A percentile compares a stretch with the other conserved stretches of the same genome.
Conservation (phyloP, 176 grass and related monocot genomes). For the Coix lacrymajobi region DNA sequence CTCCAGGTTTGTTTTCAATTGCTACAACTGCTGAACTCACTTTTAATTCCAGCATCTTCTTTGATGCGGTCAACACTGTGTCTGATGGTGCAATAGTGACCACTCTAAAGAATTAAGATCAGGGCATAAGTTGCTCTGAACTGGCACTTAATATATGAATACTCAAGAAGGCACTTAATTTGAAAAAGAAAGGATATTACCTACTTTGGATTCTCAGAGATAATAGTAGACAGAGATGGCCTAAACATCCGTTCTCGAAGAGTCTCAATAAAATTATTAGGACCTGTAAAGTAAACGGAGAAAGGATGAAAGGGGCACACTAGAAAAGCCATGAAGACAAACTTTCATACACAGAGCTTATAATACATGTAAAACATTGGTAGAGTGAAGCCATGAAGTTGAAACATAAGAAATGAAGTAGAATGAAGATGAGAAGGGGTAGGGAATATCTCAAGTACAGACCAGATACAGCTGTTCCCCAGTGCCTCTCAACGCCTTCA, state of each 20-base stretch:
- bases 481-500: slow-evolving; percentile 93
- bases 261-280: slow-evolving; percentile 96
- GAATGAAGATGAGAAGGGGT: background rate
- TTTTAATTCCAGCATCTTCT: slow-evolving; percentile 94
- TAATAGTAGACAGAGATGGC: slow-evolving; percentile 84
- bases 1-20: slow-evolving; percentile 82
- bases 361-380: background rate
- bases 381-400: too few species aligned
- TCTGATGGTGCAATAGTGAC: slow-evolving; percentile 75
- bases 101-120: slow-evolving; percentile 51
- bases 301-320: background rate
- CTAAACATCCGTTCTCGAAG: slow-evolving; percentile 86
- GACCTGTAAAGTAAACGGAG: slow-evolving; percentile 50
- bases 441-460: slow-evolving; percentile 16
- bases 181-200: slow-evolving; percentile 75
- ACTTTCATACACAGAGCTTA: background rate
- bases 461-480: slow-evolving; percentile 82
- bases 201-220: slow-evolving; percentile 99
- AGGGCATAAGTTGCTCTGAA: slow-evolving; percentile 7
- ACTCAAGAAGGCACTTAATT: slow-evolving; percentile 1
- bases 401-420: too few species aligned
- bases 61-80: slow-evolving; percentile 80
- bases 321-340: background rate
- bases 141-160: background rate
- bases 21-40: slow-evolving; percentile 78